A percentile compares a stretch with the other conserved stretches of the same genome.
Evolutionary conservation across 179 eudicot species (phyloP).

Genomic region (Amaranthus tricolor): DNA sequence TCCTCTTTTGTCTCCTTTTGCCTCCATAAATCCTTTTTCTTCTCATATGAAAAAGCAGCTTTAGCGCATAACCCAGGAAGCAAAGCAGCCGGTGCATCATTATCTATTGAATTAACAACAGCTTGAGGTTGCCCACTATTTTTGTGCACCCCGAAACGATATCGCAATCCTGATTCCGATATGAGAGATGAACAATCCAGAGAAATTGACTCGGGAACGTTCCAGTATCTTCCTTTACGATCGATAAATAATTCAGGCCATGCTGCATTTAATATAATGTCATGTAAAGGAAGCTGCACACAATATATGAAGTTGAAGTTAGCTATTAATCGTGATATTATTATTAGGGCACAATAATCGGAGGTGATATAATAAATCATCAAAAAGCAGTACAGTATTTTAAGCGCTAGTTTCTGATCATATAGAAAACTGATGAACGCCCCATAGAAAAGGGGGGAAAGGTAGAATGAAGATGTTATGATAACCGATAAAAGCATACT

Average conservation of each 20-base stretch:
- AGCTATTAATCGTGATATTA: background rate
- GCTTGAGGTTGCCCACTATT: conserved; percentile 57
- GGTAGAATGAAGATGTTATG: too few relatives aligned
- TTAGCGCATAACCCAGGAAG: conserved; percentile 75
- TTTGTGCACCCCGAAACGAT: conserved; percentile 71
- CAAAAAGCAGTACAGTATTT: background rate
- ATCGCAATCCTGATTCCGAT: conserved; percentile 69
- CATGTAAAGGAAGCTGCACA: conserved; percentile 72
- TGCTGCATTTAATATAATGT: conserved; percentile 73
- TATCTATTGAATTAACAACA: conserved; percentile 32
- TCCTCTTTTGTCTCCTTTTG: conserved; percentile 56
- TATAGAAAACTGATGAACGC: background rate
- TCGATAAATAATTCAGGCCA: conserved; percentile 85
- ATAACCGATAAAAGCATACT: background rate
- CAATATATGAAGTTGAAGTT: background rate
- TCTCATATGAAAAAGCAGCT: conserved; percentile 79
- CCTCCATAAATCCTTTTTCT: conserved; percentile 79
- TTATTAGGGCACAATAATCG: background rate
- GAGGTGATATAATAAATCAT: background rate
- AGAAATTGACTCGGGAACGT: conserved; percentile 76
- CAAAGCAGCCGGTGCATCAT: conserved; percentile 50
- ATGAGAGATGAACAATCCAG: conserved; percentile 64
- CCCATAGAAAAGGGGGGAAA: too few relatives aligned
- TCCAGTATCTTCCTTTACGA: conserved; percentile 74
- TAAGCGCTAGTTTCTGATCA: background rate